These are phyloP conservation scores for Pleurotus eryngii DNA, from an alignment of 768 basidiomycete species.

Conservation along the genomic window DNA sequence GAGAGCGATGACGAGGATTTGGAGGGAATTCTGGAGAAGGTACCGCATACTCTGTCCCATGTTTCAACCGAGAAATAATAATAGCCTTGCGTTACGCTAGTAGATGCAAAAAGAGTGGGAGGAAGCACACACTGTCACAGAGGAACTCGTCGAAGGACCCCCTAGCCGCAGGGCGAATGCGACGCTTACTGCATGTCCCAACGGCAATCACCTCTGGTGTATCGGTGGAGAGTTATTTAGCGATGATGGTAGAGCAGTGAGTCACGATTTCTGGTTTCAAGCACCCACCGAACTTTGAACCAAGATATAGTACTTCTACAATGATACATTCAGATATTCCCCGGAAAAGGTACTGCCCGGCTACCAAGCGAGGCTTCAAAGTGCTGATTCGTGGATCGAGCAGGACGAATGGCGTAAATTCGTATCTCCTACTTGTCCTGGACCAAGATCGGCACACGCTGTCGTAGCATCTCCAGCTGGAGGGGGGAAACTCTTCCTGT, in stretches of 20 bases:
- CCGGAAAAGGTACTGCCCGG: constrained; percentile 61
- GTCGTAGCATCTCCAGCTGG: constrained; percentile 68
- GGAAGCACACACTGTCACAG: constrained; percentile 74
- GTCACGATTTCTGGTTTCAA: constrained; percentile 13
- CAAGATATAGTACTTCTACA: constrained; percentile 69
- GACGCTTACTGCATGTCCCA: constrained; percentile 76
- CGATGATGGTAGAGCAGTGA: constrained; percentile 78
- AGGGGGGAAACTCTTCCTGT: constrained; percentile 86
- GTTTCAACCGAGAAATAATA: constrained; percentile 3
- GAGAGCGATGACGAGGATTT: constrained; percentile 59
- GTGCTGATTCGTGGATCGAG: background rate
- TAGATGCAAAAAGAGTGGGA: constrained; percentile 87
- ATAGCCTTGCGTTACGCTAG: constrained; percentile 22
- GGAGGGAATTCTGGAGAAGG: constrained; percentile 80
- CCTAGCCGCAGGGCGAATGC: constrained; percentile 83
- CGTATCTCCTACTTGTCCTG: constrained; percentile 79
- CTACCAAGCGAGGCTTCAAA: background rate
- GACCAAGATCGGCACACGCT: constrained; percentile 85
- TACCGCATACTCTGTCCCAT: constrained; percentile 22
- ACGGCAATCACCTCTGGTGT: constrained; percentile 77
- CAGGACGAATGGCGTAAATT: constrained; percentile 90
- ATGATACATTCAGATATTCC: constrained; percentile 82
- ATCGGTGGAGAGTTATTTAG: constrained; percentile 87
- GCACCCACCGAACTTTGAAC: background rate
- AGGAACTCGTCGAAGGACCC: constrained; percentile 80